Base-by-base conservation (phyloP, 106 monocot species). In the Narthecium ossifragum region DNA sequence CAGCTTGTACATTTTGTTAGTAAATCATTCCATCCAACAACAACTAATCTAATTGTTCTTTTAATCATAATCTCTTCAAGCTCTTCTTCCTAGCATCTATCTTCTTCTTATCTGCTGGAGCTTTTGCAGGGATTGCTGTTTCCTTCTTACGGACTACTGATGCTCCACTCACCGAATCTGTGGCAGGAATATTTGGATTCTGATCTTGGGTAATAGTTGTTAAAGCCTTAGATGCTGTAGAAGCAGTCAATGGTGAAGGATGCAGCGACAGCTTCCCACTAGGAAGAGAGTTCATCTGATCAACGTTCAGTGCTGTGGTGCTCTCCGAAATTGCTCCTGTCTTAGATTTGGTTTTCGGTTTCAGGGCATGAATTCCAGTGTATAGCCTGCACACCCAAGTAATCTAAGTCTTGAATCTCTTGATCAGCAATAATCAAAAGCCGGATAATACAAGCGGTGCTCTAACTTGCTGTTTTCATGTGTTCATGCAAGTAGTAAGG, bases 81-180 rank as follows among this genome's bases (percentile, higher is more conserved):
- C 94, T 94, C 67, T 90, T 94, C 83, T 90, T 90, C 73, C 90
- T 75, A 1, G 84, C 90, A 64, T 90, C 94, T 18, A 84, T 83
- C 64, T 86, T 96, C 77, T 86, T 90, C 73, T 81, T 90, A 49
- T 86, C 94, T 0, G 51, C 73, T 11, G 65, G 68, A 67, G n/a
- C 52, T 71, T 86, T 86, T 4, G 60, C 53, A 6, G 62, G 65
- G 4, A 26, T 49, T 22, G 18, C 12, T 6, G 40, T 67, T 47
- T 66, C 69, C 64, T 74, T 78, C 75, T 80, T 83, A n/a, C 18
- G 71, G 24, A 66, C 34, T 13, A 48, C 53, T 21, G 67, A 18
- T 59, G 70, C 40, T n/a, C 63, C 68, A 12, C 29, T 43, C 26
- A 60, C 20, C 23, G 60, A 6, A n/a, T 32, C 75, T 34, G 62